Base-by-base conservation (phyloP, 2,329 filamentous ascomycete species). In the Apiospora rasikravindrae region DNA sequence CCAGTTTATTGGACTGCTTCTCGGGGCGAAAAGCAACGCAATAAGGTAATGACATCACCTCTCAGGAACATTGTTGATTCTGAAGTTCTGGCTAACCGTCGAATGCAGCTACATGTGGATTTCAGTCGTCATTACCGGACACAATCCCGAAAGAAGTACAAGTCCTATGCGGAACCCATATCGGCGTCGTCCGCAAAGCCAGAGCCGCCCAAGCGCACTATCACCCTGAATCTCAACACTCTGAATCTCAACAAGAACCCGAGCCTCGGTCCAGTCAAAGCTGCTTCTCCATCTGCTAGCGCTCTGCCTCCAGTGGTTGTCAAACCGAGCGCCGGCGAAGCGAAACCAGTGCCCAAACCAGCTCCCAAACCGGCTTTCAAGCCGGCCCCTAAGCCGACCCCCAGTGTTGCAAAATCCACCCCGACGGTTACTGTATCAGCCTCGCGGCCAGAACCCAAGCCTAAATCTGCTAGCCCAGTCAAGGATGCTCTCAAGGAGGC, bases 1-100 rank as follows among this genome's bases (percentile, higher is more conserved):
- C 87, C 86, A 57, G 84, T 80, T 14, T 83, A 82, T 76, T 88
- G 85, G 84, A 83, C 78, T 45, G 84, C 76, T 22, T 67, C 73
- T 0, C 77, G 80, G 22, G 81, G 73, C 26, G 77, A 79, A 53
- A 78, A 68, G 51, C 69, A 73, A 57, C 76, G 75, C 7, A 73
- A 74, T 45, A 78, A 64, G 61, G 72, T 73, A 71, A 71, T 29
- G 45, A 24, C 16, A 22, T 37, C 6, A 19, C 4, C n/a, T 29
- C 37, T 16, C 13, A 10, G 42, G n/a, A 42, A 51, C 29, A 22
- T 37, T 2, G 64, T 40, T 16, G 19, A 7, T 14, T 29, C 2
- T n/a, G 40, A 10, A 19, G 37, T 29, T 3, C 53, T 44, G 29
- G n/a, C 68, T 69, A 53, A 69, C 16, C 47, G 16, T 22, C 10